Evolutionary conservation across 148 eudicot genomes (phyloP).

Genomic region (Tetragonia tetragonoides): DNA sequence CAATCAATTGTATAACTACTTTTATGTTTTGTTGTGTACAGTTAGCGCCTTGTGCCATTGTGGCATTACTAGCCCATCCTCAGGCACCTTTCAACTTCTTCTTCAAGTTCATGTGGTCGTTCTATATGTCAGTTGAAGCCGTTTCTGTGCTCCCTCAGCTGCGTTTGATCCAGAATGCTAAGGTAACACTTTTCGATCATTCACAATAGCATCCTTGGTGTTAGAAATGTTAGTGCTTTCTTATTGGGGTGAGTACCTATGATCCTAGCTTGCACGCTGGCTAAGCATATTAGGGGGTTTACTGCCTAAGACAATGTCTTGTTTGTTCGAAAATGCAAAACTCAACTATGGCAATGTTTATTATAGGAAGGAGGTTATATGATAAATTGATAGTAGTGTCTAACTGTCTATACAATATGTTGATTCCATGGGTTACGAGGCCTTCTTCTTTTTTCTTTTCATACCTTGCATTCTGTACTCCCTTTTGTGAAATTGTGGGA

Average conservation of each 20-base stretch:
- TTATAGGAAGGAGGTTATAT: background rate
- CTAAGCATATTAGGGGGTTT: too few species aligned
- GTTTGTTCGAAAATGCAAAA: background rate
- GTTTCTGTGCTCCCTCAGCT: constrained; percentile 88
- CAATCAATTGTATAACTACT: background rate
- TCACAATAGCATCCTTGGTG: too few species aligned
- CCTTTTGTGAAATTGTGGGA: background rate
- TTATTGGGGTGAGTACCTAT: background rate
- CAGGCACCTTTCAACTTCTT: constrained; percentile 16
- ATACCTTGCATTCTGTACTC: background rate
- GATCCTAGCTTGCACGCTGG: too few species aligned
- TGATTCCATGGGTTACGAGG: background rate
- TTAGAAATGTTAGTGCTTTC: too few species aligned
- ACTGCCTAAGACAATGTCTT: too few species aligned
- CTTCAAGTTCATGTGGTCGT: constrained; percentile 54
- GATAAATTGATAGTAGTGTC: too few species aligned
- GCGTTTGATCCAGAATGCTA: constrained; percentile 73
- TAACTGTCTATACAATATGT: too few species aligned
- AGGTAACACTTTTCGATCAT: constrained; percentile 38
- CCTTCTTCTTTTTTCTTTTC: background rate
- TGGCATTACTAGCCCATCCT: constrained; percentile 65
- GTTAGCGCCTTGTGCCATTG: constrained; percentile 65
- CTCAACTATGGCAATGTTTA: too few species aligned
- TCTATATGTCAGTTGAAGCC: constrained; percentile 60
- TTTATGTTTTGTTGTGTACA: constrained; percentile 22